Base-by-base conservation (phyloP, 306 rosid genomes). In the Alnus rubra region DNA sequence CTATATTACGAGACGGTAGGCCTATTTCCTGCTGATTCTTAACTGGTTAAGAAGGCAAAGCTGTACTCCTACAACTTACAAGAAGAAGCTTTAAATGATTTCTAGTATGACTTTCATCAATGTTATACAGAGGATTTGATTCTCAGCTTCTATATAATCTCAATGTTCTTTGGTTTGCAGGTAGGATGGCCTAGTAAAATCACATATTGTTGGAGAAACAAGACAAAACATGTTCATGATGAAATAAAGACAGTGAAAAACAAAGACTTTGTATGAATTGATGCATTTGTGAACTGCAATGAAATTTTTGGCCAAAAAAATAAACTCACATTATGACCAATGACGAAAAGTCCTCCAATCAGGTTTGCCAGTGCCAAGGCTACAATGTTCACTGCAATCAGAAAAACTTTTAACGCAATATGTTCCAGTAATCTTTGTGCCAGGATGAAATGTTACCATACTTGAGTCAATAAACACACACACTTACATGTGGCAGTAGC, bases 301-400 rank as follows among this genome's bases (percentile, higher is more conserved):
- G 70, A 4, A 37, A 15, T 8, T 15, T 64, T 14, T 35, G 50
- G 19, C 6, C 1, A 42, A 42, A 16, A 7, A 67, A 71, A 44
- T 18, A 63, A 18, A 88, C 98, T 94, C 85, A 94, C 97, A 54
- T 80, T 78, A 74, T 92, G 92, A 76, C 80, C 86, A 59, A 94
- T 84, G 79, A 84, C 15, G 76, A 89, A 88, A 68, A 94, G 87
- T 77, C 98, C 98, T 19, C 97, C 92, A 4, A 94, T 74, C 81
- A 94, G 76, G 80, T 94, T 94, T 76, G 98, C 97, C 78, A 92
- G 49, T 69, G 94, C 86, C 86, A 94, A 82, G 44, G 88, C 86
- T 18, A 94, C 37, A 79, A 94, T 87, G 85, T 81, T 92, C 84
- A 80, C 98, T 94, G 91, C 89, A 67, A 73, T 55, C 55, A 75